Conservation (phyloP, 371 early-diverging fungal genomes). For the Haplosporangium sp. region DNA sequence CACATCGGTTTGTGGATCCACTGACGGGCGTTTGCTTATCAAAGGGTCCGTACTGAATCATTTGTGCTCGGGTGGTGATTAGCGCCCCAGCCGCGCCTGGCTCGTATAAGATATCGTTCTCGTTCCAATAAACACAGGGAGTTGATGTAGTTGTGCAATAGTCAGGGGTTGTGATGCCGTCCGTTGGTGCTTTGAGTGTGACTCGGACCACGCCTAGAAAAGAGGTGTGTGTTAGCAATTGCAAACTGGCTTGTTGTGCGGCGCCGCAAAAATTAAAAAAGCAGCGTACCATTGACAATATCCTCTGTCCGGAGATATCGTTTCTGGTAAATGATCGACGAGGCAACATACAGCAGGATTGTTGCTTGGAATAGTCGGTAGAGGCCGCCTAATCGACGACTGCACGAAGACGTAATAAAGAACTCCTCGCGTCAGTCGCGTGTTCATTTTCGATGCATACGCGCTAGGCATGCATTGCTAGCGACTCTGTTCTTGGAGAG, state of each 20-base stretch:
- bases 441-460: too few relatives aligned
- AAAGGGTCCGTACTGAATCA: constrained; percentile 44
- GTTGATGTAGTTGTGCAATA: constrained; percentile 28
- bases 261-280: background rate
- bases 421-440: background rate
- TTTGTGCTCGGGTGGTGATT: constrained; percentile 51
- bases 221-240: background rate
- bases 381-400: constrained; percentile 48
- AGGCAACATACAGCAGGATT: constrained; percentile 47
- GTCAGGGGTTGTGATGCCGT: constrained; percentile 20
- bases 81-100: constrained; percentile 50
- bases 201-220: constrained; percentile 49
- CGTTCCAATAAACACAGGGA: constrained; percentile 46
- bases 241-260: background rate
- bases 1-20: constrained; percentile 9
- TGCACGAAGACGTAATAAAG: background rate
- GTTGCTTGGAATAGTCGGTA: constrained; percentile 50
- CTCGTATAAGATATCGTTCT: constrained; percentile 48
- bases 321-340: constrained; percentile 44
- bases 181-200: constrained; percentile 41
- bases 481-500: background rate
- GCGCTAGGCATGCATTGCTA: background rate
- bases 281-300: constrained; percentile 35
- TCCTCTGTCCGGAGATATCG: constrained; percentile 51
- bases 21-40: constrained; percentile 5